phyloP scores from a whole-genome alignment of 306 rosid genomes.

The Cucurbita moschata region DNA sequence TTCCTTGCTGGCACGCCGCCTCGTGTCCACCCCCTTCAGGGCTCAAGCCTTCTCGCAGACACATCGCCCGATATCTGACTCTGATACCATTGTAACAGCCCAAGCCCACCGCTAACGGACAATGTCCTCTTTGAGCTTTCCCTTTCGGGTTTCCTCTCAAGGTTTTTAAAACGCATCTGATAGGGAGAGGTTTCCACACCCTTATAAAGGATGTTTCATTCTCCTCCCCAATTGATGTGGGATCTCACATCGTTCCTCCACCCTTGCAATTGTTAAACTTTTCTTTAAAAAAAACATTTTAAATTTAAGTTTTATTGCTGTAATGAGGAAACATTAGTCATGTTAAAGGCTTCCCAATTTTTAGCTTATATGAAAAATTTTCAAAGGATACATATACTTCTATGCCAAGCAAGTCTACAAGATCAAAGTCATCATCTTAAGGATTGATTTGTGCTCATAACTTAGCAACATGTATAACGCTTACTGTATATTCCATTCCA shows the following conservation, averaged over 20 bases:
- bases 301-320: neutral
- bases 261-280: neutral
- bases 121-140: too few relatives aligned
- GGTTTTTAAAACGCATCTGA: too few relatives aligned
- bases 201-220: too few relatives aligned
- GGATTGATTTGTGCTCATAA: neutral
- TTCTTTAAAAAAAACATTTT: neutral
- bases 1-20: too few relatives aligned
- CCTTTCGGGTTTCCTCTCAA: too few relatives aligned
- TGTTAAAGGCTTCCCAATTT: neutral
- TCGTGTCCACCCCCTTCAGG: too few relatives aligned
- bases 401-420: neutral
- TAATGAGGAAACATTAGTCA: neutral
- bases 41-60: too few relatives aligned
- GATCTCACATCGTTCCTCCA: neutral
- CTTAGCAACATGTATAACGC: neutral
- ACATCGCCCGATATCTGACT: too few relatives aligned
- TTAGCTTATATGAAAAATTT: neutral
- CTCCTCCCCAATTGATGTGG: too few relatives aligned
- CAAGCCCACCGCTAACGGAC: too few relatives aligned
- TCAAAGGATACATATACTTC: neutral
- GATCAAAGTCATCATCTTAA: neutral
- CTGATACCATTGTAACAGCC: too few relatives aligned
- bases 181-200: too few relatives aligned
- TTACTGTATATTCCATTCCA: neutral